phyloP scores from a whole-genome alignment of 2,329 filamentous ascomycete genomes.

The Thermothelomyces thermophilus region DNA sequence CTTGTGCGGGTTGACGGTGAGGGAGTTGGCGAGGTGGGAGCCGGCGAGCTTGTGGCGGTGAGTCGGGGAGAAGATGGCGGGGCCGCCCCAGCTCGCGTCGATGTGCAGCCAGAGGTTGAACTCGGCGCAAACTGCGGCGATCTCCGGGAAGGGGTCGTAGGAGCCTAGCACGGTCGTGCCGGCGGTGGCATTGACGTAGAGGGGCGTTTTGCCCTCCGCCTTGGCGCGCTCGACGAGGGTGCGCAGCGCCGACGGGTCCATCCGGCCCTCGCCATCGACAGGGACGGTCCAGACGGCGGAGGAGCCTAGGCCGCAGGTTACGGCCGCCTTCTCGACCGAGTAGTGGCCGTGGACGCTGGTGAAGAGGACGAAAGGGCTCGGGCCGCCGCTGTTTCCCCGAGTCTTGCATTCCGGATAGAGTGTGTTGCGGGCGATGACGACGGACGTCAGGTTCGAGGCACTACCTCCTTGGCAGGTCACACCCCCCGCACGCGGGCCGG shows the following conservation, averaged over 20 bases:
- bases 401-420: conserved; percentile 74
- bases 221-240: conserved; percentile 56
- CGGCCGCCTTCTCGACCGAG: conserved; percentile 89
- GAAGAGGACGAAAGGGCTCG: conserved; percentile 68
- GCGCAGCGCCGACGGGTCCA: conserved; percentile 62
- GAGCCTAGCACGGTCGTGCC: conserved; percentile 90
- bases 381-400: conserved; percentile 53
- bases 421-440: conserved; percentile 81
- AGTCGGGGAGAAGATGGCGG: conserved; percentile 66
- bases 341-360: conserved; percentile 90
- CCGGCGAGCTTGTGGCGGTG: conserved; percentile 62
- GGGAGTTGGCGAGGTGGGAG: conserved; percentile 65
- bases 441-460: conserved; percentile 75
- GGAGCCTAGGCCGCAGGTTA: conserved; percentile 78
- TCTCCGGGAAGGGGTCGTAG: conserved; percentile 35
- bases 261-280: conserved; percentile 65
- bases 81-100: conserved; percentile 86
- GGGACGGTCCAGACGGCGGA: conserved; percentile 66
- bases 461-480: conserved; percentile 76
- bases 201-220: conserved; percentile 65
- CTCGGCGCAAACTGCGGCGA: conserved; percentile 24
- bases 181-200: conserved; percentile 93
- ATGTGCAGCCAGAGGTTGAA: conserved; percentile 80
- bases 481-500: conserved; percentile 62
- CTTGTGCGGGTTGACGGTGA: conserved; percentile 93